Base-by-base conservation (phyloP, 148 eudicot species). In the Rhododendron williamsianum region DNA sequence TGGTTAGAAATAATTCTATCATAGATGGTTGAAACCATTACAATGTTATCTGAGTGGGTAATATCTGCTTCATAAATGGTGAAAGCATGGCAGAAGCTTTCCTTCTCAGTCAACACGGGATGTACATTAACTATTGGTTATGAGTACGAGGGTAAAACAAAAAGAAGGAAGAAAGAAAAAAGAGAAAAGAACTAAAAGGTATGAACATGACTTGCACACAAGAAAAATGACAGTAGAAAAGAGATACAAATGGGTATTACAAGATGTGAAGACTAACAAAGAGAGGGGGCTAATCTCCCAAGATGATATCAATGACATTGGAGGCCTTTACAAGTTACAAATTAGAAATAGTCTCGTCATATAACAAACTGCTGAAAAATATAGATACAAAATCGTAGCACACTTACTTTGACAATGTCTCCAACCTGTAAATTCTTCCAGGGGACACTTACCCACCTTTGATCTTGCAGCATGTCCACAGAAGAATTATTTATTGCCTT, bases 361-460 rank as follows among this genome's bases (percentile, higher is more conserved):
- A 51, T 67, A 18, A 82, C 38, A 45, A 41, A 51, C 73, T 15
- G 11, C 48, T 13, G 76, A n/a, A 43, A 30, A 81, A 18, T n/a
- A 51, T n/a, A 46, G 9, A 46, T 3, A 79, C 10, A 54, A 76
- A 33, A 54, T 3, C 6, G 35, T 69, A 80, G 85, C 58, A 79
- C 77, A 91, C 99, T 91, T 89, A 97, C 99, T 87, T 92, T 92
- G n/a, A 95, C 90, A 87, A 97, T 88, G 85, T 97, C 99, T 83
- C 99, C 99, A 85, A 94, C 99, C 89, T 93, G 99, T 87, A 97
- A 90, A 77, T 87, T 90, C 91, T 95, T 95, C 99, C 99, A 97
- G 49, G 98, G 89, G 86, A 86, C 86, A 60, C 84, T 82, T 85
- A 87, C 91, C 99, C 99, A 97, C 84, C 74, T 92, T 83, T 88